Conservation (phyloP, 768 basidiomycete species). For the Rhizopogon rudus region DNA sequence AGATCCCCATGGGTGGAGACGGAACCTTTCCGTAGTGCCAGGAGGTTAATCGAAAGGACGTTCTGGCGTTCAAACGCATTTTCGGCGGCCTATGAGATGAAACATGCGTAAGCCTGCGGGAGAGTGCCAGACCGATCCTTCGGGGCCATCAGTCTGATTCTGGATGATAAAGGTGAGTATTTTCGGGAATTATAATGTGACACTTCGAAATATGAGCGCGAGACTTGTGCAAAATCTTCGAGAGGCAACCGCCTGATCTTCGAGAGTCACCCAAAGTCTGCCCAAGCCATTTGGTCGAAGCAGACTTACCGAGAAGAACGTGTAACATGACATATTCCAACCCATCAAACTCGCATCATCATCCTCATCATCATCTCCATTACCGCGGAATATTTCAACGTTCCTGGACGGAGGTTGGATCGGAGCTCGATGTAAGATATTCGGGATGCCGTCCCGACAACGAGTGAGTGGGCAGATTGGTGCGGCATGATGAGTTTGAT, state of each 20-base stretch:
- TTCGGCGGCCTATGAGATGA: constrained; percentile 9
- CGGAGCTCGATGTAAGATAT: constrained; percentile 2
- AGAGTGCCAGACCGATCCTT: constrained; percentile 6
- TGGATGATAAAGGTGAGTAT: constrained; percentile 14
- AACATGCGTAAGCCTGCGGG: constrained; percentile 16
- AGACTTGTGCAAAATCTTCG: constrained; percentile 9
- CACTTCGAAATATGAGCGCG: constrained; percentile 22
- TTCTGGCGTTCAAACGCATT: constrained; percentile 1
- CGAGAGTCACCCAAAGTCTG: neutral
- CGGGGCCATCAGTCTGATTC: constrained; percentile 20
- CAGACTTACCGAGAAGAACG: neutral
- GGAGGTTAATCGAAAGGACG: constrained; percentile 11
- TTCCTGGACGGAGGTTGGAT: neutral
- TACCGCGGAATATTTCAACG: neutral
- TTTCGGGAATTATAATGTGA: constrained; percentile 9
- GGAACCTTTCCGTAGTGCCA: constrained; percentile 10
- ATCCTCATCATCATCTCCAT: too few relatives aligned
- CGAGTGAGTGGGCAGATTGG: constrained; percentile 11
- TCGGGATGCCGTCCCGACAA: constrained; percentile 20
- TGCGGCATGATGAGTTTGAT: constrained; percentile 13
- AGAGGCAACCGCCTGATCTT: neutral
- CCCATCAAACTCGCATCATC: neutral
- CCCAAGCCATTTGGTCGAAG: neutral
- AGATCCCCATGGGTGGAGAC: constrained; percentile 12
- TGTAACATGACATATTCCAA: neutral